These are phyloP conservation scores for Nitzschia inconspicua DNA, from an alignment of 108 stramenopile species.

Conservation along the genomic window DNA sequence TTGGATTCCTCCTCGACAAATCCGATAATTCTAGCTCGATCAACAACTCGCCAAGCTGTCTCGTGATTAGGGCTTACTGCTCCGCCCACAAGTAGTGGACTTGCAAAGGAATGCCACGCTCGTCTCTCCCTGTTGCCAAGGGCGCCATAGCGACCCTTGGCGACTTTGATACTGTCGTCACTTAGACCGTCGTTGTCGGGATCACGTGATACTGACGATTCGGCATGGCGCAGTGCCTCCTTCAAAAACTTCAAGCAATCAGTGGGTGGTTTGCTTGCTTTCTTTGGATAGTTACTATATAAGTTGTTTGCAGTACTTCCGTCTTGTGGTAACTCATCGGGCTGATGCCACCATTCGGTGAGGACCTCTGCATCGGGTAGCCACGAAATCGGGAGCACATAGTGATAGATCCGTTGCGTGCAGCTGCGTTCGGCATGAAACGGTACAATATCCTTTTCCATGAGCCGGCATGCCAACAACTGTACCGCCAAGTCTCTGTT, in stretches of 20 bases:
- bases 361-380: slow-evolving; percentile 32
- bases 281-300: too few relatives aligned
- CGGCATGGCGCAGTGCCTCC: slow-evolving; percentile 20
- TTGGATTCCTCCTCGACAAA: slow-evolving; percentile 17
- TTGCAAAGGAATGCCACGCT: slow-evolving; percentile 75
- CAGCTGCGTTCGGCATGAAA: slow-evolving; percentile 63
- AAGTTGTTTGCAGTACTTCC: too few relatives aligned
- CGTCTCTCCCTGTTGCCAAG: slow-evolving; percentile 46
- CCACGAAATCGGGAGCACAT: slow-evolving; percentile 64
- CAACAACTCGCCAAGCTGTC: slow-evolving; percentile 65
- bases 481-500: not conserved
- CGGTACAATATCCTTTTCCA: not conserved
- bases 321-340: not conserved
- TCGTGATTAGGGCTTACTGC: slow-evolving; percentile 66
- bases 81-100: slow-evolving; percentile 46
- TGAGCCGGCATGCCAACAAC: not conserved
- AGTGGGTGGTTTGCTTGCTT: slow-evolving; percentile 15
- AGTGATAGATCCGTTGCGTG: slow-evolving; percentile 69
- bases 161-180: slow-evolving; percentile 14
- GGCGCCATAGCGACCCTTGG: slow-evolving; percentile 60
- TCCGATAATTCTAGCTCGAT: slow-evolving; percentile 52
- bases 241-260: slow-evolving; percentile 23
- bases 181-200: not conserved
- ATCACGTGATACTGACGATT: slow-evolving; percentile 5
- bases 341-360: slow-evolving; percentile 29